Conservation (phyloP, 345 rosid genomes). For the Trapa bicornis region DNA sequence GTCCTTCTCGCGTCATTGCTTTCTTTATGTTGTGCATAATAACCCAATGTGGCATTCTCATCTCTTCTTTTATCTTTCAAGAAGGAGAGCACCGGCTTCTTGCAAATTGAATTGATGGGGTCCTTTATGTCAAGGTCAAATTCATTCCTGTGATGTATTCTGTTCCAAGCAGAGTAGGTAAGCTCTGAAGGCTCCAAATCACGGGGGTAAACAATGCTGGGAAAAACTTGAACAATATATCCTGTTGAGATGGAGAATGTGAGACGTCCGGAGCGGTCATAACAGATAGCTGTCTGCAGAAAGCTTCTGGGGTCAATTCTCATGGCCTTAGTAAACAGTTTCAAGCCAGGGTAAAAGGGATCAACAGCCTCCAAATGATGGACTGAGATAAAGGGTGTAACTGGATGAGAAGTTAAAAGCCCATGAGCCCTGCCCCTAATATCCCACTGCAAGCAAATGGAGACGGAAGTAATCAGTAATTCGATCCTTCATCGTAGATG, state of each 20-base stretch:
- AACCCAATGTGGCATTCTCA: conserved; percentile 44
- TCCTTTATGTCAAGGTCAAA: conserved; percentile 75
- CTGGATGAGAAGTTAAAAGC: conserved; percentile 64
- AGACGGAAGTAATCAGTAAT: background rate
- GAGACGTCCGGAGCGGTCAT: conserved; percentile 37
- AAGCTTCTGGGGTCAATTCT: conserved; percentile 51
- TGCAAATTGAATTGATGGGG: conserved; percentile 46
- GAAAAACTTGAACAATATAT: conserved; percentile 76
- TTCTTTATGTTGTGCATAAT: conserved; percentile 31
- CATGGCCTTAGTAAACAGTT: conserved; percentile 71
- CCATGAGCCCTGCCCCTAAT: conserved; percentile 76
- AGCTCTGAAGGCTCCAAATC: conserved; percentile 66
- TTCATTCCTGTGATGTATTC: conserved; percentile 34
- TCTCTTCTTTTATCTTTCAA: conserved; percentile 31
- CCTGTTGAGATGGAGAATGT: conserved; percentile 67
- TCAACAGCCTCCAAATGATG: conserved; percentile 85
- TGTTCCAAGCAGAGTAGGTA: conserved; percentile 81
- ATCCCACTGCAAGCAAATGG: conserved; percentile 53
- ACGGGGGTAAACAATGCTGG: conserved; percentile 47
- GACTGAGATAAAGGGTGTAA: conserved; percentile 73
- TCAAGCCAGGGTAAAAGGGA: conserved; percentile 73
- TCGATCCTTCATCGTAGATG: background rate
- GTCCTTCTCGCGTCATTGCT: conserved; percentile 48
- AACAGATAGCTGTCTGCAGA: conserved; percentile 75
- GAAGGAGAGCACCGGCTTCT: conserved; percentile 42